Evolutionary conservation across 2,329 filamentous ascomycete genomes (phyloP).

Genomic region (Fusarium zealandicum): DNA sequence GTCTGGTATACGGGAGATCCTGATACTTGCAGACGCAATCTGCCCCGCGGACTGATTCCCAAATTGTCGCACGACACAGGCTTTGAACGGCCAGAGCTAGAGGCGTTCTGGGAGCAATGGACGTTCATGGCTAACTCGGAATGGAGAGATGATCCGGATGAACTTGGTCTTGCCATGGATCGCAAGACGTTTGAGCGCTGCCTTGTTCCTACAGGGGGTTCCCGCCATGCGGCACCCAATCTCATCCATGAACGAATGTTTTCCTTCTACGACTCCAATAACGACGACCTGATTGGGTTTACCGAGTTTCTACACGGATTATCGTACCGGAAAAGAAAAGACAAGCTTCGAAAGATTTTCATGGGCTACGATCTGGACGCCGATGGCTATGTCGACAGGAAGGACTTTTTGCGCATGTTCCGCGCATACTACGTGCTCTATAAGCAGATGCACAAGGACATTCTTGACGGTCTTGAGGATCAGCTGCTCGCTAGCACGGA

Average conservation of each 20-base stretch:
- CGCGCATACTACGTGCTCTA: slow-evolving; percentile 90
- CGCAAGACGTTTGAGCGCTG: slow-evolving; percentile 91
- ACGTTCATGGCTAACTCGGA: slow-evolving; percentile 89
- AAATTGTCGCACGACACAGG: slow-evolving; percentile 75
- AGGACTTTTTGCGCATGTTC: slow-evolving; percentile 91
- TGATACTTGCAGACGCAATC: slow-evolving; percentile 68
- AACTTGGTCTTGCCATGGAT: slow-evolving; percentile 84
- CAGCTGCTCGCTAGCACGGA: slow-evolving; percentile 78
- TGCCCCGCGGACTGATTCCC: slow-evolving; percentile 73
- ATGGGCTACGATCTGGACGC: slow-evolving; percentile 89
- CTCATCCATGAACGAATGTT: slow-evolving; percentile 97
- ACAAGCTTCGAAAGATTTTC: slow-evolving; percentile 78
- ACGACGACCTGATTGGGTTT: slow-evolving; percentile 89
- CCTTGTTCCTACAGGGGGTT: slow-evolving; percentile 84
- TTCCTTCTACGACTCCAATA: slow-evolving; percentile 91
- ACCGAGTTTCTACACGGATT: slow-evolving; percentile 88
- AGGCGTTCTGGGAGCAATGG: slow-evolving; percentile 97
- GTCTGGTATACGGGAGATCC: slow-evolving; percentile 92
- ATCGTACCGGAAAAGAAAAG: slow-evolving; percentile 71
- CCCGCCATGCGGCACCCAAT: slow-evolving; percentile 79
- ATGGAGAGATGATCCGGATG: slow-evolving; percentile 81
- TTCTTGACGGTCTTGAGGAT: slow-evolving; percentile 78
- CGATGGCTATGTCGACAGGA: slow-evolving; percentile 84
- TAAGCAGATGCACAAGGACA: slow-evolving; percentile 87
- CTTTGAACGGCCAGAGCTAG: slow-evolving; percentile 85